phyloP scores from a whole-genome alignment of 176 grass and related monocot genomes.

The Rhynchospora breviuscula region DNA sequence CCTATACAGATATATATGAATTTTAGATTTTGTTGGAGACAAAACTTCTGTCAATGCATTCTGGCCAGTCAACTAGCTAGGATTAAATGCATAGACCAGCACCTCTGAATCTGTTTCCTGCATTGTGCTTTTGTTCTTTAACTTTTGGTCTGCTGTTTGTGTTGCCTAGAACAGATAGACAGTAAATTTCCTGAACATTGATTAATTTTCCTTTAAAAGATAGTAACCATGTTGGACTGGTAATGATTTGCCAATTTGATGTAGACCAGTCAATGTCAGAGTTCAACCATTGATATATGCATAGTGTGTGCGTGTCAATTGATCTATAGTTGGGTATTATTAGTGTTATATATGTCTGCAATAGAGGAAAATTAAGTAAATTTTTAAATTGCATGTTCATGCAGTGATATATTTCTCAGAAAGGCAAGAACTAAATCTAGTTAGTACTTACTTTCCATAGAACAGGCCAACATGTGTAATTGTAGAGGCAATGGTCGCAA shows the following conservation, averaged over 20 bases:
- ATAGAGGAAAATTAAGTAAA: background rate
- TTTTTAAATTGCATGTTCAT: too few species aligned
- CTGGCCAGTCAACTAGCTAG: background rate
- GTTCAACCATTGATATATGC: too few species aligned
- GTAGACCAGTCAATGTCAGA: background rate
- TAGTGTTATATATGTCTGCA: too few species aligned
- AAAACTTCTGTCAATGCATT: background rate
- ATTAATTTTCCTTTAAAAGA: too few species aligned
- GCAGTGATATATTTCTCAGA: background rate
- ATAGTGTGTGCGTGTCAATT: background rate
- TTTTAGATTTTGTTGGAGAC: background rate
- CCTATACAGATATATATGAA: slow-evolving; percentile 15
- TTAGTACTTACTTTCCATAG: slow-evolving; percentile 50
- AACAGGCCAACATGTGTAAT: slow-evolving; percentile 64
- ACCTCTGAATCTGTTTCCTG: background rate
- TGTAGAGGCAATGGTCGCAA: slow-evolving; percentile 73
- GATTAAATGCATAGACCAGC: background rate
- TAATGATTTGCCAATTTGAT: background rate
- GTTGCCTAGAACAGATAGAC: too few species aligned
- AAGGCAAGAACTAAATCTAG: background rate
- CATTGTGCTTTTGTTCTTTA: too few species aligned
- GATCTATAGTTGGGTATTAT: too few species aligned
- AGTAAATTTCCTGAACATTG: too few species aligned
- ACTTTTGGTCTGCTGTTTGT: too few species aligned
- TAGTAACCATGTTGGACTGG: background rate